Conservation (phyloP, 1,139 yeast genomes). For the Suhomyces taliae region DNA sequence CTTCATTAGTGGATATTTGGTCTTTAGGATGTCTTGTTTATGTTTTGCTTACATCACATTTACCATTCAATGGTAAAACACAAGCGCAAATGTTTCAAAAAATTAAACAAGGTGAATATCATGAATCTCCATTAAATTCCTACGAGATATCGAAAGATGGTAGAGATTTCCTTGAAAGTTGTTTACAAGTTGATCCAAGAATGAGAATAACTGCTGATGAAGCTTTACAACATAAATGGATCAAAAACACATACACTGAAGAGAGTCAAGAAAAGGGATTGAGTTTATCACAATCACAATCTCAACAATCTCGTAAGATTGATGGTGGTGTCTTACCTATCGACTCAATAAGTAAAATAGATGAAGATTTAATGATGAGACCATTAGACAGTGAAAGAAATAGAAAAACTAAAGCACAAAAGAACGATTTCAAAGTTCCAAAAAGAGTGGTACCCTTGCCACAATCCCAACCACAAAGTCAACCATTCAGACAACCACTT, state of each 20-base stretch:
- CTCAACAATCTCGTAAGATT: conserved; percentile 58
- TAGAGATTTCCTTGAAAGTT: conserved; percentile 63
- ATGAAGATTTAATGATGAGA: conserved; percentile 46
- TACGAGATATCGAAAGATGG: conserved; percentile 64
- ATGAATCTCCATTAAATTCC: conserved; percentile 73
- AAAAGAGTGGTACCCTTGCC: conserved; percentile 45
- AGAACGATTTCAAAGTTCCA: conserved; percentile 44
- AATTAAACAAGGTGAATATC: conserved; percentile 76
- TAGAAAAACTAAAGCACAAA: conserved; percentile 23
- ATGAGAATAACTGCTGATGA: conserved; percentile 67
- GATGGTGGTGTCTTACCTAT: conserved; percentile 49
- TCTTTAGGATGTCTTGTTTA: conserved; percentile 83
- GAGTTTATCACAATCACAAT: conserved; percentile 69
- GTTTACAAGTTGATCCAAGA: conserved; percentile 75
- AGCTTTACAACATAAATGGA: conserved; percentile 75
- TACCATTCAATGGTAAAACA: conserved; percentile 91
- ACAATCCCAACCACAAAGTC: conserved; percentile 40
- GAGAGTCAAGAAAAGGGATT: conserved; percentile 42
- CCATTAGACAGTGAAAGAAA: conserved; percentile 38
- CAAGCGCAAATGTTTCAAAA: conserved; percentile 81
- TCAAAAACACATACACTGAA: conserved; percentile 32
- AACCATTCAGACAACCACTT: conserved; percentile 14
- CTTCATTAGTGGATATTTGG: conserved; percentile 94
- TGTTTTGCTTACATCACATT: conserved; percentile 85
- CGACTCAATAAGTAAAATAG: conserved; percentile 42